Conservation (phyloP, 2,329 filamentous ascomycete genomes). For the Didymella segeticola region DNA sequence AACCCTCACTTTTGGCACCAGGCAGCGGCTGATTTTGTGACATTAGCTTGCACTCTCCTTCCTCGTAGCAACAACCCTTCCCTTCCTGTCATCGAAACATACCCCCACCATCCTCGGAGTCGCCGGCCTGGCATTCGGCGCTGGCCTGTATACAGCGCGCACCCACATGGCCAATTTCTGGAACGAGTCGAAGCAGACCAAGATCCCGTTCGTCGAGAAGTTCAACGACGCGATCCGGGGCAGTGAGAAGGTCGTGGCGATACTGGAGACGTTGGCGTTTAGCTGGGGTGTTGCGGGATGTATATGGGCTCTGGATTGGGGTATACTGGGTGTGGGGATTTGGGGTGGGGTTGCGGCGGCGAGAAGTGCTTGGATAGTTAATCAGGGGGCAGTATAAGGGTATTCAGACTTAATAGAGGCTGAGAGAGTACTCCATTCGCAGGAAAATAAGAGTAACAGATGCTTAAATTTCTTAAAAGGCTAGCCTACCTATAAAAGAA, state of each 20-base stretch:
- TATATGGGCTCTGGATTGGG: constrained; percentile 25
- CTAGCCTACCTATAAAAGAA: no score
- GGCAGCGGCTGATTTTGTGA: not conserved
- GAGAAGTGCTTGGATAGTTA: constrained; percentile 1
- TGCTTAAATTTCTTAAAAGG: no score
- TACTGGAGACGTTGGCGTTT: constrained; percentile 29
- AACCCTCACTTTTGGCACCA: not conserved
- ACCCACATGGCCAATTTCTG: constrained; percentile 44
- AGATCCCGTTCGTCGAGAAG: constrained; percentile 44
- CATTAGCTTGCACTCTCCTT: constrained; percentile 33
- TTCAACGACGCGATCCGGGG: constrained; percentile 48
- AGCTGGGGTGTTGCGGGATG: constrained; percentile 30
- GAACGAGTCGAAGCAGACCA: constrained; percentile 40
- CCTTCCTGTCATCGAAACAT: constrained; percentile 20
- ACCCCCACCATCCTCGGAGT: constrained; percentile 14
- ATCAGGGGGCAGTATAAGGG: not conserved
- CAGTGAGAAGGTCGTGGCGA: constrained; percentile 34
- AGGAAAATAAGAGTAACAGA: no score
- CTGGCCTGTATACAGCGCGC: constrained; percentile 22
- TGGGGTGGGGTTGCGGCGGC: constrained; percentile 6
- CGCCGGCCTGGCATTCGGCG: constrained; percentile 22
- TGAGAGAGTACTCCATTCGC: no score
- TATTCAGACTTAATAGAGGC: no score
- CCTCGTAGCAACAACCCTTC: constrained; percentile 26
- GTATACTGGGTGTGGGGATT: constrained; percentile 13